Evolutionary conservation across 192 early-diverging fungal species (phyloP).

Genomic region (Dissophora globulifera): DNA sequence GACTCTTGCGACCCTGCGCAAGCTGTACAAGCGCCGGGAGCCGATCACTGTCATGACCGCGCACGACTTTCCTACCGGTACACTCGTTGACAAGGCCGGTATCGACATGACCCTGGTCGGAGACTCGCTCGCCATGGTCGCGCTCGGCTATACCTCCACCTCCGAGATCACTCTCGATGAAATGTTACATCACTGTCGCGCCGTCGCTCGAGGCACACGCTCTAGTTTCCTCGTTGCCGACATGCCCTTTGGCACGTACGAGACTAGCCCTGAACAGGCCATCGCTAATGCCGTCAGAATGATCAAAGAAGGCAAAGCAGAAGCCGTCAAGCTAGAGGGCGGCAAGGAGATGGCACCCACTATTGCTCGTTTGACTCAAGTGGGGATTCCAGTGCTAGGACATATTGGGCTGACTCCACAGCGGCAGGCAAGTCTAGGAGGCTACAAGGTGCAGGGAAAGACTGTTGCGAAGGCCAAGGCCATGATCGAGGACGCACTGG

Average conservation of each 20-base stretch:
- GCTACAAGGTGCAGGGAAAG: constrained; percentile 92
- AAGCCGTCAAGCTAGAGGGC: constrained; percentile 96
- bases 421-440: constrained; percentile 84
- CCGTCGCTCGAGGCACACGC: constrained; percentile 84
- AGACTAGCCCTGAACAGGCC: constrained; percentile 76
- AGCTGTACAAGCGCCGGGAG: constrained; percentile 73
- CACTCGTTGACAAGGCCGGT: constrained; percentile 83
- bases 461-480: constrained; percentile 76
- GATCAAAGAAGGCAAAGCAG: constrained; percentile 89
- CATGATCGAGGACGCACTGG: constrained; percentile 87
- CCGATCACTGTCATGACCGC: constrained; percentile 96
- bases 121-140: constrained; percentile 97
- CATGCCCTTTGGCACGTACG: constrained; percentile 94
- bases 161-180: constrained; percentile 91
- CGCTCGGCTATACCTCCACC: constrained; percentile 88
- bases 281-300: constrained; percentile 81
- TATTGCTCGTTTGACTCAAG: constrained; percentile 75
- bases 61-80: constrained; percentile 93
- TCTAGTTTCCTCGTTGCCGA: constrained; percentile 86
- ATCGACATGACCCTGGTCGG: constrained; percentile 93
- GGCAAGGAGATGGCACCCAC: constrained; percentile 86
- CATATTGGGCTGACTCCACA: constrained; percentile 98
- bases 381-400: constrained; percentile 96
- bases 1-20: constrained; percentile 81
- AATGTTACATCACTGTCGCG: constrained; percentile 96